Evolutionary conservation across 2,329 filamentous ascomycete species (phyloP).

Genomic region (Graphiopsis chlorocephala): DNA sequence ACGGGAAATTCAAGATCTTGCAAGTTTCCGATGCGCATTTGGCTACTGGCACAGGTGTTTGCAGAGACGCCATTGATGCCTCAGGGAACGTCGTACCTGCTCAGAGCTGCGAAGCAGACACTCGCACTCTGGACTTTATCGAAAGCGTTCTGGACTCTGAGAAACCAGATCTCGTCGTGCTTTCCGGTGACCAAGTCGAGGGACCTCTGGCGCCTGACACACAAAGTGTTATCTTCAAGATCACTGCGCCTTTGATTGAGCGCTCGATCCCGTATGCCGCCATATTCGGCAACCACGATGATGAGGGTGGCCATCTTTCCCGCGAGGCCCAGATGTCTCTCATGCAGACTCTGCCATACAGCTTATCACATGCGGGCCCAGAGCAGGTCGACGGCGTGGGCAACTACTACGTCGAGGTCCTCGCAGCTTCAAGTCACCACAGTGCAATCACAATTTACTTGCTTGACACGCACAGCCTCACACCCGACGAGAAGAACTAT

Average conservation of each 20-base stretch:
- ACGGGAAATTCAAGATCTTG: conserved; percentile 95
- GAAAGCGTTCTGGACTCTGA: conserved; percentile 82
- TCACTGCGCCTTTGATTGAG: conserved; percentile 76
- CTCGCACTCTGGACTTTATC: conserved; percentile 86
- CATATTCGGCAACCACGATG: conserved; percentile 97
- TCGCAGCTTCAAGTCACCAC: conserved; percentile 78
- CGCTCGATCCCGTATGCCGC: conserved; percentile 88
- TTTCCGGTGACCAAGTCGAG: conserved; percentile 94
- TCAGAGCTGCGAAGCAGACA: conserved; percentile 75
- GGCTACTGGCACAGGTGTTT: conserved; percentile 81
- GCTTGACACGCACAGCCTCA: conserved; percentile 88
- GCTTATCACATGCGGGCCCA: conserved; percentile 79
- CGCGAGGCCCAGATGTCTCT: conserved; percentile 79
- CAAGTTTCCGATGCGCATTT: conserved; percentile 93
- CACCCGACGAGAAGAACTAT: conserved; percentile 81
- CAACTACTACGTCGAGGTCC: conserved; percentile 90
- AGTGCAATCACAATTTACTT: conserved; percentile 93
- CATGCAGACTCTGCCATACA: conserved; percentile 83
- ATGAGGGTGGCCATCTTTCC: conserved; percentile 68
- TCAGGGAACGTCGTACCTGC: conserved; percentile 47
- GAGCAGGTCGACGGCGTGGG: conserved; percentile 83
- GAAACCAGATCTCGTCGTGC: conserved; percentile 85
- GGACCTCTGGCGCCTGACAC: conserved; percentile 89
- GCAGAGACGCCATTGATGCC: conserved; percentile 69
- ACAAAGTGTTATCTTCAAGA: conserved; percentile 92